Percentiles rank a stretch among this genome's conserved stretches.
Evolutionary conservation across 306 rosid species (phyloP).

Genomic region (Psophocarpus tetragonolobus): DNA sequence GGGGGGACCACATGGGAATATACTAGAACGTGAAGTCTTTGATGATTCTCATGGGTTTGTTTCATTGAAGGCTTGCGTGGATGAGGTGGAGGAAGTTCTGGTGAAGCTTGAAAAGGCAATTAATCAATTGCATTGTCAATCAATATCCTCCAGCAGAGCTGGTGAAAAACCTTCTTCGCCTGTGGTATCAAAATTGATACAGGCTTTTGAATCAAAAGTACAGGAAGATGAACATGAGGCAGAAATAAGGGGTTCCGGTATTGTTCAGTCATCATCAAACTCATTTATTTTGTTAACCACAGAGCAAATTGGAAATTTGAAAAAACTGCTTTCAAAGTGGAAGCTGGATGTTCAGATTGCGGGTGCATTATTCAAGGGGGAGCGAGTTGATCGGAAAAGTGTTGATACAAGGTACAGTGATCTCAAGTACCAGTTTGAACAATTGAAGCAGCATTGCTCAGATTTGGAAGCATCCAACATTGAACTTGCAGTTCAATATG

Average conservation of each 20-base stretch:
- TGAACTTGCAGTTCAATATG: conserved; percentile 74
- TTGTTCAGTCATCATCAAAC: conserved; percentile 43
- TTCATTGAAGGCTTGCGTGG: conserved; percentile 50
- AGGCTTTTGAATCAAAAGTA: conserved; percentile 77
- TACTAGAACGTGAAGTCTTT: conserved; percentile 49
- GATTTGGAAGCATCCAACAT: conserved; percentile 67
- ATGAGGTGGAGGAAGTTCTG: conserved; percentile 61
- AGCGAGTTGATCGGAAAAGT: conserved; percentile 56
- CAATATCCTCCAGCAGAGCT: conserved; percentile 46
- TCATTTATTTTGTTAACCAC: conserved; percentile 47
- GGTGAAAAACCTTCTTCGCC: conserved; percentile 54
- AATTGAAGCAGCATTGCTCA: conserved; percentile 59
- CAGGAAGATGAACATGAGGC: conserved; percentile 61
- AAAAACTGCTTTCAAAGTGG: conserved; percentile 59
- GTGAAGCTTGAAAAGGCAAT: conserved; percentile 65
- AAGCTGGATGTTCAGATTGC: conserved; percentile 58
- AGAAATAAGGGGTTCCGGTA: conserved; percentile 42
- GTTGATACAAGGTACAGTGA: conserved; percentile 45
- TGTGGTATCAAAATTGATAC: conserved; percentile 77
- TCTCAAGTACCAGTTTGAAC: conserved; percentile 58
- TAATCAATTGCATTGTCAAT: conserved; percentile 50
- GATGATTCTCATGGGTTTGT: conserved; percentile 58
- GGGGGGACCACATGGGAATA: conserved; percentile 31
- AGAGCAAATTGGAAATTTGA: conserved; percentile 61
- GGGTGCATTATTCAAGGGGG: conserved; percentile 56